Conservation (phyloP, 345 rosid species). For the Heritiera fomes region DNA sequence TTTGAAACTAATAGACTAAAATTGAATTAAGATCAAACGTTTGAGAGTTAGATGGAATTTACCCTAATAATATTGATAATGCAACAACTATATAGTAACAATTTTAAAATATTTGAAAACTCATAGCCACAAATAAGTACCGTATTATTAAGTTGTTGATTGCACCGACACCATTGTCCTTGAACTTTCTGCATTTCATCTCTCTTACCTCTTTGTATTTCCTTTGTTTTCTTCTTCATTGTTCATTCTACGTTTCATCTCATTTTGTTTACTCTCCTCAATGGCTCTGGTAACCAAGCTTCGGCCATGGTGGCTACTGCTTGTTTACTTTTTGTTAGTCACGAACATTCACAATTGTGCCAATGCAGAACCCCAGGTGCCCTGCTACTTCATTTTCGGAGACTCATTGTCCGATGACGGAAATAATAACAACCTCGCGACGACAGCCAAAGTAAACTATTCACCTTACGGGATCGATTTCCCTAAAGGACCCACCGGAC, state of each 20-base stretch:
- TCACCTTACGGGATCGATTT: slow-evolving; percentile 65
- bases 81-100: too few species aligned
- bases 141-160: too few species aligned
- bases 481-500: slow-evolving; percentile 58
- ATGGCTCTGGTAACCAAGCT: background rate
- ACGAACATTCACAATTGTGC: background rate
- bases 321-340: slow-evolving; percentile 2
- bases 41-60: too few species aligned
- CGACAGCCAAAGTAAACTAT: slow-evolving; percentile 53
- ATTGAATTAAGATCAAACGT: too few species aligned
- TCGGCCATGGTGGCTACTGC: slow-evolving; percentile 10
- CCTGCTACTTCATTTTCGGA: slow-evolving; percentile 51
- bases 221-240: background rate
- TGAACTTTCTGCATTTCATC: background rate
- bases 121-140: too few species aligned
- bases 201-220: background rate
- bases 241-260: background rate
- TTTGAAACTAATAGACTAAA: too few species aligned
- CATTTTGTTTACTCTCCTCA: background rate
- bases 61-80: too few species aligned
- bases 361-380: slow-evolving; percentile 32
- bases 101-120: too few species aligned
- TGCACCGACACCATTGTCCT: too few species aligned
- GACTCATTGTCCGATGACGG: slow-evolving; percentile 47
- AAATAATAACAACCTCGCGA: slow-evolving; percentile 54